These are phyloP conservation scores for Dothidotthia symphoricarpi DNA, from an alignment of 2,329 filamentous ascomycete genomes.

Conservation along the genomic window DNA sequence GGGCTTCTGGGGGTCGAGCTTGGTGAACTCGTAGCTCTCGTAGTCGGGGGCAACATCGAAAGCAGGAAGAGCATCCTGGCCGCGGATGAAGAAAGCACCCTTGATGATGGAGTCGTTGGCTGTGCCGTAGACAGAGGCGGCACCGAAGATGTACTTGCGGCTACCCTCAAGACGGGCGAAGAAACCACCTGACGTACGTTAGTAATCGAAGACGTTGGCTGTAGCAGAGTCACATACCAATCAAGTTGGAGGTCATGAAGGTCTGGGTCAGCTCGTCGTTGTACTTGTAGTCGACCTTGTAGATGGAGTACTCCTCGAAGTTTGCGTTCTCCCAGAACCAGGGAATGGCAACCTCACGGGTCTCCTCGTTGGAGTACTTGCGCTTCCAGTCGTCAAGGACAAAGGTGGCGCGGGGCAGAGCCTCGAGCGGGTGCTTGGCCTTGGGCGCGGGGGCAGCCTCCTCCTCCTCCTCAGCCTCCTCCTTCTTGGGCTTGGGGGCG, in stretches of 20 bases:
- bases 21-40: constrained; percentile 94
- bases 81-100: constrained; percentile 93
- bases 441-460: constrained; percentile 68
- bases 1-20: constrained; percentile 84
- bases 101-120: constrained; percentile 87
- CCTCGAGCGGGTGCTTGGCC: constrained; percentile 93
- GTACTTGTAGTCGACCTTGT: constrained; percentile 97
- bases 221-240: constrained; percentile 54
- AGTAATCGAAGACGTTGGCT: constrained; percentile 6
- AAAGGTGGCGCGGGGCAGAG: constrained; percentile 75
- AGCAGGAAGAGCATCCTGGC: constrained; percentile 78
- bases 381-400: constrained; percentile 98
- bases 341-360: constrained; percentile 75
- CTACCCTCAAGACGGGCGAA: constrained; percentile 94
- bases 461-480: constrained; percentile 60
- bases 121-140: constrained; percentile 81
- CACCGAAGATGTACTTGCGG: constrained; percentile 97
- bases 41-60: constrained; percentile 97
- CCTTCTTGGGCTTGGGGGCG: constrained; percentile 53
- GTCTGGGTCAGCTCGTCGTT: constrained; percentile 94
- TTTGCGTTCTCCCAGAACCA: constrained; percentile 99
- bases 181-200: constrained; percentile 66
- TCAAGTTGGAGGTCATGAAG: constrained; percentile 99
- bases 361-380: constrained; percentile 95
- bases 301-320: constrained; percentile 93